Conservation (phyloP, 176 grass and related monocot species). For the Puccinellia tenuiflora region DNA sequence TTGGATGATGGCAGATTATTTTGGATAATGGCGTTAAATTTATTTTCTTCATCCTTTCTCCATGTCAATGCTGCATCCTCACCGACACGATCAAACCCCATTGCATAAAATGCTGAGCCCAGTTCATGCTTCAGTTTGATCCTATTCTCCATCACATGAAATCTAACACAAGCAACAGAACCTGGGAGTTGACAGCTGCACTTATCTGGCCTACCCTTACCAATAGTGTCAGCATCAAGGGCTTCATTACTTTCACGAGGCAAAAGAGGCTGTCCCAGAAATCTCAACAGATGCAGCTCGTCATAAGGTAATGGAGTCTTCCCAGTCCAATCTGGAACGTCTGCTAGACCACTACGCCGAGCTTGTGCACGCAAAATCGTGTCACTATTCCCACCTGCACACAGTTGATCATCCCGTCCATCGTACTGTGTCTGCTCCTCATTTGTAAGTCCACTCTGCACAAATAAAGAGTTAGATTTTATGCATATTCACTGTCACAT, state of each 20-base stretch:
- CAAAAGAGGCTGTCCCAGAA: constrained; percentile 39
- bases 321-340: constrained; percentile 43
- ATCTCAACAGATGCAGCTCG: constrained; percentile 28
- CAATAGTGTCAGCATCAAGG: constrained; percentile 19
- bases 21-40: constrained; percentile 23
- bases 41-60: constrained; percentile 39
- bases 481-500: not conserved
- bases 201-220: constrained; percentile 25
- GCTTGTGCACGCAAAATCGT: not conserved
- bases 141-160: constrained; percentile 54
- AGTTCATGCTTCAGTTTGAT: constrained; percentile 47
- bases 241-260: constrained; percentile 17
- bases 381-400: not conserved
- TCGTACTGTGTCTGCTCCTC: not conserved
- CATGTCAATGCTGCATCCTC: constrained; percentile 43
- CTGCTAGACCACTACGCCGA: constrained; percentile 27
- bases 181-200: constrained; percentile 29
- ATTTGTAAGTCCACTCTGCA: constrained; percentile 33
- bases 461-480: not conserved
- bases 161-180: constrained; percentile 46
- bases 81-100: constrained; percentile 30
- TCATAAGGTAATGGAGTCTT: constrained; percentile 11
- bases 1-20: constrained; percentile 21
- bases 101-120: constrained; percentile 31
- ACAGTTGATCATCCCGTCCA: constrained; percentile 3